Evolutionary conservation across 1,284 basidiomycete species (phyloP).

Genomic region (Ceratorhiza oryzae-sativae): DNA sequence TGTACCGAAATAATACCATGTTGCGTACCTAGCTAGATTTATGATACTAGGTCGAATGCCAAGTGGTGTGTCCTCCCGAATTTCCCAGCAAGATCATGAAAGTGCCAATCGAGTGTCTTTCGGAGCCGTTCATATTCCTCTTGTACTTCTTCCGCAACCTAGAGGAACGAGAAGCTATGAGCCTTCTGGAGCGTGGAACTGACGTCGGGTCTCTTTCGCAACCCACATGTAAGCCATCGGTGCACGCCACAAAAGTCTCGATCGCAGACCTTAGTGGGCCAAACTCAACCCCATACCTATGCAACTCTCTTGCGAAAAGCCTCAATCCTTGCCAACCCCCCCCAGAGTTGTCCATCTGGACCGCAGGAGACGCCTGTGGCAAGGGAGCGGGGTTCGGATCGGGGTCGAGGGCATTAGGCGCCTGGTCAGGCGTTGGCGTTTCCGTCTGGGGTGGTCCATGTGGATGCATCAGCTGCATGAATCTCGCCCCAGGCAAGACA

Average conservation of each 20-base stretch:
- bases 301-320: neutral
- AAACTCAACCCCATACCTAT: neutral
- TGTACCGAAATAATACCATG: neutral
- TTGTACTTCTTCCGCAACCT: neutral
- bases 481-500: too few species aligned
- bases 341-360: too few species aligned
- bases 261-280: constrained; percentile 7
- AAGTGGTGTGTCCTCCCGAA: neutral
- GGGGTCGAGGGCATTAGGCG: too few species aligned
- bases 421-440: too few species aligned
- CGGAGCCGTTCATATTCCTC: neutral
- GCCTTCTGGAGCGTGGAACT: neutral
- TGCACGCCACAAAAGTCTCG: neutral
- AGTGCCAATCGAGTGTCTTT: neutral
- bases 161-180: neutral
- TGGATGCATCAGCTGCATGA: too few species aligned
- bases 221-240: neutral
- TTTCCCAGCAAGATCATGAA: neutral
- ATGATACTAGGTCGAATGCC: neutral
- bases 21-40: neutral
- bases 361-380: too few species aligned
- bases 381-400: too few species aligned
- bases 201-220: too few species aligned
- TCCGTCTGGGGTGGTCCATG: too few species aligned
- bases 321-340: neutral